phyloP scores from a whole-genome alignment of 2,329 filamentous ascomycete species.

The Cladosporium sp. region DNA sequence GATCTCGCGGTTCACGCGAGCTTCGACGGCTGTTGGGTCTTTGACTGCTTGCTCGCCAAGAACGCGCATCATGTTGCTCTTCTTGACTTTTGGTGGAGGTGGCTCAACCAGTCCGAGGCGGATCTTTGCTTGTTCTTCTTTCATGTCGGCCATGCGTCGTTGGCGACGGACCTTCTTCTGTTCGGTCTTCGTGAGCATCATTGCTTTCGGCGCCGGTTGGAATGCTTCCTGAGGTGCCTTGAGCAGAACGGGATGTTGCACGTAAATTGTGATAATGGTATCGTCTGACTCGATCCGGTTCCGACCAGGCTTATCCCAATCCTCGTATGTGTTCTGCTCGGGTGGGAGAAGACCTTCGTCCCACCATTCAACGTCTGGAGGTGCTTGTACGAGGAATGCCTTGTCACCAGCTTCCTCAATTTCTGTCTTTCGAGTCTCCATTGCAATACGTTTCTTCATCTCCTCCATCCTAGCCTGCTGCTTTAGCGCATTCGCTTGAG shows the following conservation, averaged over 20 bases:
- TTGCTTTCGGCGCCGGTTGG: constrained; percentile 72
- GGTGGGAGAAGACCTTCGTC: constrained; percentile 82
- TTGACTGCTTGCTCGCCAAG: constrained; percentile 89
- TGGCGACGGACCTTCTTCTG: constrained; percentile 87
- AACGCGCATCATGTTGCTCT: constrained; percentile 95
- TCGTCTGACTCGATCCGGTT: constrained; percentile 75
- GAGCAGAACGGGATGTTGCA: constrained; percentile 88
- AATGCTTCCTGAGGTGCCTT: constrained; percentile 89
- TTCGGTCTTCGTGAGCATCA: constrained; percentile 88
- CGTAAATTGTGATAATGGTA: constrained; percentile 81
- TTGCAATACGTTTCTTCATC: constrained; percentile 91
- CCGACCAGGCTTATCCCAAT: constrained; percentile 57
- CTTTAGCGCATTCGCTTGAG: constrained; percentile 83
- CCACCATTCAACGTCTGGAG: constrained; percentile 95
- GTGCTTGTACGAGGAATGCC: constrained; percentile 76
- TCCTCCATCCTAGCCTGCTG: constrained; percentile 84
- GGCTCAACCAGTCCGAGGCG: constrained; percentile 83
- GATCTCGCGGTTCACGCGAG: constrained; percentile 88
- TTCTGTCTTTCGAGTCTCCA: constrained; percentile 80
- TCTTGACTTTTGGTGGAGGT: constrained; percentile 93
- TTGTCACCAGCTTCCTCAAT: constrained; percentile 94
- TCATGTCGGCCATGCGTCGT: constrained; percentile 84
- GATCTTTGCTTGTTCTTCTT: constrained; percentile 96
- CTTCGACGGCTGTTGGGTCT: constrained; percentile 94
- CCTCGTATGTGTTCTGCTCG: constrained; percentile 60